Percentiles rank a stretch among this genome's conserved stretches.
phyloP scores from a whole-genome alignment of 495 filamentous ascomycete genomes.

The Evernia prunastri region DNA sequence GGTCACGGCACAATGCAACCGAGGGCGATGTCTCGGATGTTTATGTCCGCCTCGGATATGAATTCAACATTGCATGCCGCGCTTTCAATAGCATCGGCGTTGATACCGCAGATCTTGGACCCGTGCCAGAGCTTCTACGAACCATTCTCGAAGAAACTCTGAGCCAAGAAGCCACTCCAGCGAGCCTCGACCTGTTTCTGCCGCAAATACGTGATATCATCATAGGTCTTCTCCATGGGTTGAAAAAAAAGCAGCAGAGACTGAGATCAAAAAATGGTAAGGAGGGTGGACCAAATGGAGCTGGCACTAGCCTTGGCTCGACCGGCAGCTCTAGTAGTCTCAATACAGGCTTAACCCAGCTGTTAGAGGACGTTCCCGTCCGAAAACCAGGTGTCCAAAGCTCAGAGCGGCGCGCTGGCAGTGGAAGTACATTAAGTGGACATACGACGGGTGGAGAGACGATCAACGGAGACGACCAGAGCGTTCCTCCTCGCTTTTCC shows the following conservation, averaged over 20 bases:
- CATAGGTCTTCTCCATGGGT: conserved; percentile 88
- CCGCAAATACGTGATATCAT: conserved; percentile 96
- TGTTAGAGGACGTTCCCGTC: conserved; percentile 55
- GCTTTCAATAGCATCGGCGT: conserved; percentile 95
- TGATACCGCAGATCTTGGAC: conserved; percentile 86
- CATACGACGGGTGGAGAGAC: conserved; percentile 18
- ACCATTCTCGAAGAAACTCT: conserved; percentile 90
- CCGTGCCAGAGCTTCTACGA: conserved; percentile 85
- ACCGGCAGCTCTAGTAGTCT: conserved; percentile 51
- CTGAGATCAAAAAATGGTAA: conserved; percentile 72
- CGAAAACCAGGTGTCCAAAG: conserved; percentile 28
- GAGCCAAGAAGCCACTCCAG: conserved; percentile 89
- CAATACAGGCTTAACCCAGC: conserved; percentile 54
- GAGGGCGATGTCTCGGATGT: conserved; percentile 96
- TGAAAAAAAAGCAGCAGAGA: conserved; percentile 93
- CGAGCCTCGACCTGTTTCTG: conserved; percentile 85
- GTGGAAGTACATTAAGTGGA: conserved; percentile 34
- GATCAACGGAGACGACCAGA: conserved; percentile 42
- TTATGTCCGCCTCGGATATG: conserved; percentile 93
- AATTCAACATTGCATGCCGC: conserved; percentile 97
- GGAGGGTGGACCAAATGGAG: conserved; percentile 51
- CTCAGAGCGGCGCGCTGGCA: conserved; percentile 43
- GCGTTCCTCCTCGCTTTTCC: conserved; percentile 41
- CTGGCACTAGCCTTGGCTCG: conserved; percentile 27
- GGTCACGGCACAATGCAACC: conserved; percentile 85